Conservation (phyloP, 2,329 filamentous ascomycete species). For the Pseudocercospora vitis region DNA sequence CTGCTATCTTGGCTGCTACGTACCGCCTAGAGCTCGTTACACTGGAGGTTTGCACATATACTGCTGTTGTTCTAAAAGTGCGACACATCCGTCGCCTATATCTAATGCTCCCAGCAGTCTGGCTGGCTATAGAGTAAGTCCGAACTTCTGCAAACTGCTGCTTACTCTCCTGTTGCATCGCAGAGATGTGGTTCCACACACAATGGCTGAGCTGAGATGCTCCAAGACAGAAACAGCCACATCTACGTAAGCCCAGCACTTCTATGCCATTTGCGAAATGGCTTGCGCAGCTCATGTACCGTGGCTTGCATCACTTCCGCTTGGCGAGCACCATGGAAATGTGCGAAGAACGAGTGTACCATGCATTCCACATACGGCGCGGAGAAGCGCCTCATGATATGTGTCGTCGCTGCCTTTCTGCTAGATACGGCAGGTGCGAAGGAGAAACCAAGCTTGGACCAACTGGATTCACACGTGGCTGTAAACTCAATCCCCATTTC, state of each 20-base stretch:
- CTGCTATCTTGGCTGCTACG: too few relatives aligned
- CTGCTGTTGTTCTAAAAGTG: too few relatives aligned
- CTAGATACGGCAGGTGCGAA: background rate
- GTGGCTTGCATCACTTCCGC: conserved; percentile 8
- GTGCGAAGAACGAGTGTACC: background rate
- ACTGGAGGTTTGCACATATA: too few relatives aligned
- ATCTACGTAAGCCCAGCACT: background rate
- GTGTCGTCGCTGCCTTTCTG: background rate
- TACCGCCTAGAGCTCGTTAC: too few relatives aligned
- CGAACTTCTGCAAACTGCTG: too few relatives aligned
- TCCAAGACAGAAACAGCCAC: conserved; percentile 15
- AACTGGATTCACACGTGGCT: background rate
- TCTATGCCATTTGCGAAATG: background rate
- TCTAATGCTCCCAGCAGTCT: too few relatives aligned
- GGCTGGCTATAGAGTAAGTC: too few relatives aligned
- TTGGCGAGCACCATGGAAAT: background rate
- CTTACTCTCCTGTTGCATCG: too few relatives aligned
- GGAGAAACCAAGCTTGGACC: background rate
- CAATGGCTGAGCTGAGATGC: conserved; percentile 14
- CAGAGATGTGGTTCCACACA: background rate
- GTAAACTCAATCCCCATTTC: background rate
- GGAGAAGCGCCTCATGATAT: background rate
- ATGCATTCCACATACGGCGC: background rate
- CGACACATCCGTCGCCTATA: too few relatives aligned
- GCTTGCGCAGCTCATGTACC: background rate